Base-by-base conservation (phyloP, 176 grass and related monocot species). In the Aechmea fasciata region DNA sequence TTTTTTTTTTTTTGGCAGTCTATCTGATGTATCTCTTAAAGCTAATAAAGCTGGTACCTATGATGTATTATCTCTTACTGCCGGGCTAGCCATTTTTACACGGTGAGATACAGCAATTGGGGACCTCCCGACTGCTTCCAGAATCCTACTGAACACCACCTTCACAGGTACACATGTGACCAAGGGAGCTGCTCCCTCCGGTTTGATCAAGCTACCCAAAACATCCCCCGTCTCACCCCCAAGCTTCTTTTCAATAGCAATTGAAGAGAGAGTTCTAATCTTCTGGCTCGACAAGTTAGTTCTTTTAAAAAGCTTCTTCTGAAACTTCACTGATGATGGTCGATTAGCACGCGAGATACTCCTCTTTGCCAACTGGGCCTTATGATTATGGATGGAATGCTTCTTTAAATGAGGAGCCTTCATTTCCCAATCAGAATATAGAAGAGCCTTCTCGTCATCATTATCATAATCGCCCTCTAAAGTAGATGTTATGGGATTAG, bases 131-230 rank as follows among this genome's bases (percentile, higher is more conserved):
- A 99, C 70, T 72, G 87, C 89, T 87, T 99, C 94, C 82, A 90
- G 59, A 81, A 99, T 99, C 82, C 89, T 99, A 69, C 86, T 99
- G 71, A 90, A 99, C 54, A 81, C 94, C 71, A 99, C 82, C 85
- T 93, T 99, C 25, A 84, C 68, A 26, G 94, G 94, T 64, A 99
- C 84, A 41, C 94, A 99, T 25, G 94, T 99, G 28, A 99, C 84
- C 25, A 83, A 79, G 64, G 94, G 89, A 80, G 83, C 66, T 68
- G 76, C 75, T 71, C 84, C 87, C 15, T 79, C 87, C 14, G 77
- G 57, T 76, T 83, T 87, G 69, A 92, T 85, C 67, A 99, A 83
- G 65, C 72, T 79, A 78, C 82, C 69, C 67, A 90, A 80, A 75
- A 92, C 69, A 51, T 70, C 72, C 66, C 66, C 19, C 70, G 77